Evolutionary conservation across 2,329 filamentous ascomycete genomes (phyloP).

Genomic region (Monilinia fructigena): DNA sequence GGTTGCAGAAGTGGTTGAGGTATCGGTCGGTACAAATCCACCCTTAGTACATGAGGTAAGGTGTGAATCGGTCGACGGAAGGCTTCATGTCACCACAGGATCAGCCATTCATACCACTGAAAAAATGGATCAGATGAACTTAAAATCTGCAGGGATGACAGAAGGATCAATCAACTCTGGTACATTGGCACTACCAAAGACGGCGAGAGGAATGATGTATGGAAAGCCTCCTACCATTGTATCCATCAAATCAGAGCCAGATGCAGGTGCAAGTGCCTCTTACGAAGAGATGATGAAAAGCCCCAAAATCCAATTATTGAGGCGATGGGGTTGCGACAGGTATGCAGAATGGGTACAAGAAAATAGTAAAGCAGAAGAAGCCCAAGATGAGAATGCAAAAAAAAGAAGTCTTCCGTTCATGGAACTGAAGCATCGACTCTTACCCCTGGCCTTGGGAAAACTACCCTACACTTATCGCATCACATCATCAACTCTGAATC

Average conservation of each 20-base stretch:
- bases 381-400: background rate
- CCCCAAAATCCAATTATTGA: background rate
- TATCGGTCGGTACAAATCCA: background rate
- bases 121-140: background rate
- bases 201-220: background rate
- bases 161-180: background rate
- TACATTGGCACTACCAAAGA: background rate
- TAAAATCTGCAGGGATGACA: background rate
- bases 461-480: constrained; percentile 1
- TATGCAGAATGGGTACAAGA: background rate
- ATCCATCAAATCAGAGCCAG: background rate
- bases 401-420: background rate
- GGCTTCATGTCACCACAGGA: background rate
- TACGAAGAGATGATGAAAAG: background rate
- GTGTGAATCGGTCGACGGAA: background rate
- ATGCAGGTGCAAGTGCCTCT: too few relatives aligned
- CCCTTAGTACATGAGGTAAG: background rate
- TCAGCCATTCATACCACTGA: background rate
- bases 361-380: background rate
- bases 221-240: background rate
- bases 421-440: background rate
- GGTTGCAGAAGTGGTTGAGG: background rate
- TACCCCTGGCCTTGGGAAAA: background rate
- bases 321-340: constrained; percentile 6
- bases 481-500: background rate